These are phyloP conservation scores for Hypoxylon crocopeplum DNA, from an alignment of 495 filamentous ascomycete species.

Conservation along the genomic window DNA sequence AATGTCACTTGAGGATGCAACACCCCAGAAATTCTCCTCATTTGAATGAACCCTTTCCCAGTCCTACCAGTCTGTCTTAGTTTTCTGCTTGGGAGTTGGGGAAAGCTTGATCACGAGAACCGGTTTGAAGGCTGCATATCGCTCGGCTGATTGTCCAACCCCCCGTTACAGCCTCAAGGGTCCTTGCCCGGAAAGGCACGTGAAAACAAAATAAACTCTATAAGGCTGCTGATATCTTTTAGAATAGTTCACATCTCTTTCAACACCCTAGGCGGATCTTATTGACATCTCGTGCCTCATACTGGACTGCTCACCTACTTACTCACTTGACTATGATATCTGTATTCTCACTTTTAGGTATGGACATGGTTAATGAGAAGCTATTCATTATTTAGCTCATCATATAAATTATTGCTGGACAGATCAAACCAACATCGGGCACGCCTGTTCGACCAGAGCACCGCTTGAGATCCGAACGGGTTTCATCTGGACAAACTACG, in stretches of 20 bases:
- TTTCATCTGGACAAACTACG: too few species aligned
- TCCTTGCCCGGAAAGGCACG: slow-evolving; percentile 19
- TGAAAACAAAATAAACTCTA: slow-evolving; percentile 12
- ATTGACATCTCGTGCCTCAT: slow-evolving; percentile 3
- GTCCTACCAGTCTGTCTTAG: slow-evolving; percentile 25
- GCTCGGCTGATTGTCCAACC: slow-evolving; percentile 26
- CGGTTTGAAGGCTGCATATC: neutral
- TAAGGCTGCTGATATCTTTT: too few species aligned
- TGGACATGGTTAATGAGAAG: too few species aligned
- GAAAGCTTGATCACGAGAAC: slow-evolving; percentile 27
- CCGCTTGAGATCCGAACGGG: too few species aligned
- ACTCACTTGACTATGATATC: too few species aligned
- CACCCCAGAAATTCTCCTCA: slow-evolving; percentile 31
- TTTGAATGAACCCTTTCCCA: slow-evolving; percentile 36
- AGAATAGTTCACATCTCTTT: neutral
- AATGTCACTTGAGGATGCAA: slow-evolving; percentile 38
- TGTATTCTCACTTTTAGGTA: too few species aligned
- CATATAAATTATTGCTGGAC: too few species aligned
- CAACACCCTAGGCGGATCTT: neutral
- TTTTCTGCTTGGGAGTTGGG: slow-evolving; percentile 16
- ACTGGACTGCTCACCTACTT: too few species aligned
- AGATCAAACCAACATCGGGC: too few species aligned
- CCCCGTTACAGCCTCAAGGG: slow-evolving; percentile 14
- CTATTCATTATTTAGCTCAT: too few species aligned
- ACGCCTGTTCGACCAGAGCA: too few species aligned